Percentiles rank a stretch among this genome's conserved stretches.
These are phyloP conservation scores for Phytopythium helicoides DNA, from an alignment of 352 stramenopile genomes.

Conservation along the genomic window DNA sequence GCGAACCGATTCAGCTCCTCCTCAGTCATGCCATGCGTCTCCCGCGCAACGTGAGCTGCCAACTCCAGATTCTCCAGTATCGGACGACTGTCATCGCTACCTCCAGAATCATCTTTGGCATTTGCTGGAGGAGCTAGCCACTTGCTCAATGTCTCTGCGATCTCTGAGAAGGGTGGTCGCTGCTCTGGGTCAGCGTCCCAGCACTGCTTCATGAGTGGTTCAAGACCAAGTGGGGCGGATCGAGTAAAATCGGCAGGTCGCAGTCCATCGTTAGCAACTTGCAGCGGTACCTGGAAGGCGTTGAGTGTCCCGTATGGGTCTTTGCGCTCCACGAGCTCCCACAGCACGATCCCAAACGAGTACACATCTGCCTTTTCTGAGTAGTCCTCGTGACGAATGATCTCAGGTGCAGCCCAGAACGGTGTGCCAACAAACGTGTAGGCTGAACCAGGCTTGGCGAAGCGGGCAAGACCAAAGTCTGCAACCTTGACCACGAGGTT, in stretches of 20 bases:
- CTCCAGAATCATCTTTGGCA: neutral
- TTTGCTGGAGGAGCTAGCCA: conserved; percentile 27
- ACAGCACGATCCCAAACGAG: conserved; percentile 69
- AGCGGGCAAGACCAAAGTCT: conserved; percentile 72
- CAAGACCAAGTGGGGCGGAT: conserved; percentile 49
- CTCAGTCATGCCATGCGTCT: conserved; percentile 38
- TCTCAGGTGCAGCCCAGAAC: conserved; percentile 74
- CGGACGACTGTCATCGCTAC: conserved; percentile 9
- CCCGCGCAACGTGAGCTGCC: conserved; percentile 50
- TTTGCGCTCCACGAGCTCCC: conserved; percentile 71
- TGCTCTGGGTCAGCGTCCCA: conserved; percentile 71
- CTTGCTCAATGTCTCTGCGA: conserved; percentile 54
- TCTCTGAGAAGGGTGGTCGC: conserved; percentile 58
- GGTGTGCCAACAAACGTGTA: conserved; percentile 76
- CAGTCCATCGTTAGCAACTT: conserved; percentile 68
- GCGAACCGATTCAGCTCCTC: conserved; percentile 58
- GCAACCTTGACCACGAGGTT: conserved; percentile 76
- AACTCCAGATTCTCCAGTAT: conserved; percentile 31
- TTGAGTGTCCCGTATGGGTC: conserved; percentile 76
- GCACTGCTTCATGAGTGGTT: conserved; percentile 74
- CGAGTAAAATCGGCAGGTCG: conserved; percentile 46
- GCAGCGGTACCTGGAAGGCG: conserved; percentile 69
- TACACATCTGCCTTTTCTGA: conserved; percentile 81
- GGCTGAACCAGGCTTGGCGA: conserved; percentile 25
- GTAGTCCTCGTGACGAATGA: conserved; percentile 76